A percentile compares a stretch with the other conserved stretches of the same genome.
Evolutionary conservation across 495 filamentous ascomycete genomes (phyloP).

Genomic region (Daldinia loculata): DNA sequence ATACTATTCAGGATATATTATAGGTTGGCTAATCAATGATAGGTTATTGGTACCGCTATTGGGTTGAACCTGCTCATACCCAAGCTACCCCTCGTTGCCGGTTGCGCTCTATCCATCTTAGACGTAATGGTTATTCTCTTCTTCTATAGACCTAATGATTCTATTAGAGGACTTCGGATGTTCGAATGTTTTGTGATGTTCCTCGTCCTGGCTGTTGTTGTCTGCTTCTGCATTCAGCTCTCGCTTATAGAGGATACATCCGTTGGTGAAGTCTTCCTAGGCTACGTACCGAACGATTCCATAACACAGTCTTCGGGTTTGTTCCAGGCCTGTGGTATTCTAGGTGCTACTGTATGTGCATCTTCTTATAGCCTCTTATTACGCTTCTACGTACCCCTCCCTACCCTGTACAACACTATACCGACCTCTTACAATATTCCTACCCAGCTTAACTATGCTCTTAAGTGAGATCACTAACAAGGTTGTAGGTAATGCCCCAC

Average conservation of each 20-base stretch:
- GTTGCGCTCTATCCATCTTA: constrained; percentile 83
- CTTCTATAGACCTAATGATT: constrained; percentile 81
- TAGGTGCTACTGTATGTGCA: constrained; percentile 76
- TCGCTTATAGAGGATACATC: constrained; percentile 75
- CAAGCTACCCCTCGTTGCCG: constrained; percentile 82
- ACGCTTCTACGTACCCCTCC: not conserved
- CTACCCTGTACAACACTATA: not conserved
- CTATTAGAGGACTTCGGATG: constrained; percentile 73
- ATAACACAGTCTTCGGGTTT: constrained; percentile 73
- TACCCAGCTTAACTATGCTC: no score
- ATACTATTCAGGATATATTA: not conserved
- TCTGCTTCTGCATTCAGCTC: constrained; percentile 92
- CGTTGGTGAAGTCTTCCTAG: constrained; percentile 79
- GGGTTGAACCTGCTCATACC: constrained; percentile 82
- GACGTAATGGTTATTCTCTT: constrained; percentile 87
- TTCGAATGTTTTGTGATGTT: constrained; percentile 86
- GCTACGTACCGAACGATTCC: constrained; percentile 81
- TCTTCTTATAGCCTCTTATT: not conserved
- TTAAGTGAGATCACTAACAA: not conserved
- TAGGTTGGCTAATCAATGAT: constrained; percentile 16
- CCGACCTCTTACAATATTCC: no score
- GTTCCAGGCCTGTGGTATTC: constrained; percentile 90
- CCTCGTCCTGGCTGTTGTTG: constrained; percentile 82
- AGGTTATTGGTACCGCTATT: constrained; percentile 92
- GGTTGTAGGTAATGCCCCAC: constrained; percentile 78